Base-by-base conservation (phyloP, 1,284 basidiomycete genomes). In the Sutorius eximius region DNA sequence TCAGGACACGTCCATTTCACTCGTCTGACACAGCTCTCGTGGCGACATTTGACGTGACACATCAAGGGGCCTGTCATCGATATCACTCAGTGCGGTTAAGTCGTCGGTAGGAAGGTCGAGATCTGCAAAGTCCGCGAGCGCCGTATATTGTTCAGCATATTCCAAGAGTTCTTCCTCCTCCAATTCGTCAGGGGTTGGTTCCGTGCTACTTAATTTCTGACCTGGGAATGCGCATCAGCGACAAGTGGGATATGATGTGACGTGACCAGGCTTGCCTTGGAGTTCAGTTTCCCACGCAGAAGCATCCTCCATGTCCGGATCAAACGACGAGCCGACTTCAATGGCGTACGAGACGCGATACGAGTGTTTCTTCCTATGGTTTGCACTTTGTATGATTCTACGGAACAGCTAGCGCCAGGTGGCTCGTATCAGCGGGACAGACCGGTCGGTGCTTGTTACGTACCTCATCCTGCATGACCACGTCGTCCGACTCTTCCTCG, bases 261-360 rank as follows among this genome's bases (percentile, higher is more conserved):
- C 18, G 32, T 12, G 20, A 15, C 30, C 13, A 18, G 45, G 44
- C 68, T 52, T 51, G 76, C 81, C 74, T 61, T 60, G 61, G 3
- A 86, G 65, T 42, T 82, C 81, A 30, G 70, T 62, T 64, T 88
- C 86, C 85, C 86, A 87, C 29, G 71, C 67, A 16, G 61, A 71
- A 4, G 80, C 68, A 57, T 88, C 84, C 36, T 88, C 85, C 65
- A 87, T 71, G 61, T 82, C 80, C 4, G 87, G 87, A 63, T 89
- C 87, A 54, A 86, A 80, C 1, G 87, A 88, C 16, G 86, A 87
- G 9, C 87, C 86, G 8, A 89, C 86, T 56, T 88, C 85, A n/a
- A 72, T 64, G 30, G 80, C 76, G 59, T 84, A 89, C 2, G 85
- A 87, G 1, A 86, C 62, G 9, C 78, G 76, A 59, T 83, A 87